Base-by-base conservation (phyloP, 2,329 filamentous ascomycete species). In the Bipolaris bicolor region DNA sequence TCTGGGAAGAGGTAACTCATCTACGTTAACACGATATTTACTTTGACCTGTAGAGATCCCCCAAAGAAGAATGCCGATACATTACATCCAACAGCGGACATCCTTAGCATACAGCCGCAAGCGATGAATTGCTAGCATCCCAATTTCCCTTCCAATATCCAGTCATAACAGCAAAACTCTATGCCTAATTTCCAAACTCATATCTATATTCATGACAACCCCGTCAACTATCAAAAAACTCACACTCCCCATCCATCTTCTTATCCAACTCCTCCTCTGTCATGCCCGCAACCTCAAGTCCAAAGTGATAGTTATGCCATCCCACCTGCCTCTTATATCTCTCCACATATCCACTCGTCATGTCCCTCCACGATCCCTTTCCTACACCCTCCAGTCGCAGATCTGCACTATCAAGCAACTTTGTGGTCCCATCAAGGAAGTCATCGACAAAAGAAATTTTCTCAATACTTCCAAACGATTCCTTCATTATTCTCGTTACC, bases 401-500 rank as follows among this genome's bases (percentile, higher is more conserved):
- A 40, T 66, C 58, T 4, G 47, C 49, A 20, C 29, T 33, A 0
- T 26, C 31, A 9, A 61, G 18, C 3, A 54, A 13, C 24, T 36
- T 50, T 4, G 48, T 53, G 5, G 50, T 49, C 10, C 57, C 61
- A 1, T 45, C 15, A 2, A 15, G 34, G 3, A 44, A 40, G 3
- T 55, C 55, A 11, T 64, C 61, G 1, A 62, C 52, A 47, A 69
- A 68, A 9, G 40, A 45, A 1, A 71, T 22, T 4, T 40, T 55
- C 9, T 64, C 49, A 5, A 68, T 46, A 29, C 65, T 67, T 0
- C 64, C 66, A 37, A 73, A 69, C 1, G 57, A 49, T 0, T 41
- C 48, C 1, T 45, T 50, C 13, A 75, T 33, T 6, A 69, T 62
- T 18, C 62, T 66, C 15, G 66, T 49, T 7, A 73, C 60, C 58